phyloP scores from a whole-genome alignment of 2,329 filamentous ascomycete genomes.

The Rachicladosporium sp. region DNA sequence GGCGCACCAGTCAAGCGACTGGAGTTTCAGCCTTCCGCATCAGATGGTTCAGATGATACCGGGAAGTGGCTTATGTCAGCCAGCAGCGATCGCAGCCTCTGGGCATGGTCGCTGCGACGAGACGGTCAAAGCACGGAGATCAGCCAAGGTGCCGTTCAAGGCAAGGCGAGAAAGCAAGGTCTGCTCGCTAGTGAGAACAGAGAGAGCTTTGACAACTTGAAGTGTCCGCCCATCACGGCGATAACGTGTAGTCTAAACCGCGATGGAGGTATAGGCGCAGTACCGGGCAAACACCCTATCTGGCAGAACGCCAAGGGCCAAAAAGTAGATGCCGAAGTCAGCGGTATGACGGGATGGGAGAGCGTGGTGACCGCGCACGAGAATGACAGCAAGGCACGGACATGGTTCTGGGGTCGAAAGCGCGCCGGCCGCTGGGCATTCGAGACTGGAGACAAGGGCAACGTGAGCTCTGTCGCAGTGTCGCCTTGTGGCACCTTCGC shows the following conservation, averaged over 20 bases:
- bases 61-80: conserved; percentile 93
- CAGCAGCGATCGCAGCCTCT: conserved; percentile 78
- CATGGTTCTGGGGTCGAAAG: conserved; percentile 97
- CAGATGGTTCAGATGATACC: conserved; percentile 74
- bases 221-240: conserved; percentile 81
- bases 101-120: conserved; percentile 89
- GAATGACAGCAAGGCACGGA: conserved; percentile 71
- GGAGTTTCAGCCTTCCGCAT: conserved; percentile 74
- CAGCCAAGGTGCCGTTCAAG: conserved; percentile 78
- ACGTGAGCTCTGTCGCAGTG: conserved; percentile 73
- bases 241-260: conserved; percentile 87
- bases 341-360: conserved; percentile 84
- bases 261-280: conserved; percentile 82
- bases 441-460: conserved; percentile 68
- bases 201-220: conserved; percentile 48
- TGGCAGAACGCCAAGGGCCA: conserved; percentile 68
- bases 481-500: conserved; percentile 92
- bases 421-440: conserved; percentile 88
- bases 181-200: conserved; percentile 37
- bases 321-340: conserved; percentile 58
- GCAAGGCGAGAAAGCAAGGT: conserved; percentile 81
- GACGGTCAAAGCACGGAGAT: conserved; percentile 91
- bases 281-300: conserved; percentile 63
- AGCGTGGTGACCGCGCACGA: conserved; percentile 89
- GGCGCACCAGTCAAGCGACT: conserved; percentile 73